Conservation (phyloP, 306 rosid species). For the Sechiopsis laciniata region DNA sequence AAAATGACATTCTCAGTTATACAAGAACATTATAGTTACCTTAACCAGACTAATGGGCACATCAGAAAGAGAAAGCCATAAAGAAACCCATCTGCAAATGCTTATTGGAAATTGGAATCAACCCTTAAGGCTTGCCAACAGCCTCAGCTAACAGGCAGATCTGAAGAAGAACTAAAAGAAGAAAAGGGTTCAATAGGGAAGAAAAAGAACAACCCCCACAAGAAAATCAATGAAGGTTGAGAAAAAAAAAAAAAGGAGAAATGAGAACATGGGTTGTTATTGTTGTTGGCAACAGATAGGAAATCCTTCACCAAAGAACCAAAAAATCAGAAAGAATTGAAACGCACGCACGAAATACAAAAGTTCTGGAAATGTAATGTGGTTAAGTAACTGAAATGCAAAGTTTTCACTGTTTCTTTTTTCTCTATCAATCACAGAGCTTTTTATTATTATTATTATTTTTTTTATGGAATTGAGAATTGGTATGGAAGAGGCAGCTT, state of each 20-base stretch:
- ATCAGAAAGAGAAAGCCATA: neutral
- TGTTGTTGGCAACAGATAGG: conserved; percentile 51
- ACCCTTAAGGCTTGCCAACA: neutral
- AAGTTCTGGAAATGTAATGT: neutral
- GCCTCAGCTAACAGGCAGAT: conserved; percentile 8
- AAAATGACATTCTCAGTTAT: conserved; percentile 22
- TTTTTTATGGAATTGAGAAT: neutral
- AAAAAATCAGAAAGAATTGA: conserved; percentile 41
- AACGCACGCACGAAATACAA: conserved; percentile 26
- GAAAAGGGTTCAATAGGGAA: conserved; percentile 15
- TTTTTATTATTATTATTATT: neutral
- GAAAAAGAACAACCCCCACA: neutral
- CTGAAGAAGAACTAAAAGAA: conserved; percentile 1
- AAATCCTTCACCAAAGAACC: conserved; percentile 36
- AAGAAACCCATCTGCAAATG: conserved; percentile 5
- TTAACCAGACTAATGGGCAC: conserved; percentile 26
- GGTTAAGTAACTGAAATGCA: neutral
- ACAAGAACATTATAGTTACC: conserved; percentile 32
- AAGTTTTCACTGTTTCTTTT: neutral
- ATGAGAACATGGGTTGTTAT: conserved; percentile 51
- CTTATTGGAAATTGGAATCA: neutral
- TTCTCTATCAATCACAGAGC: neutral
- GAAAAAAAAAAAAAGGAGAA: conserved; percentile 20
- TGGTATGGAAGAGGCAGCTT: conserved; percentile 18
- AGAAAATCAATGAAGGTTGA: conserved; percentile 23